Conservation (phyloP, 257 asterid species). For the Solanum lycopersicoides region DNA sequence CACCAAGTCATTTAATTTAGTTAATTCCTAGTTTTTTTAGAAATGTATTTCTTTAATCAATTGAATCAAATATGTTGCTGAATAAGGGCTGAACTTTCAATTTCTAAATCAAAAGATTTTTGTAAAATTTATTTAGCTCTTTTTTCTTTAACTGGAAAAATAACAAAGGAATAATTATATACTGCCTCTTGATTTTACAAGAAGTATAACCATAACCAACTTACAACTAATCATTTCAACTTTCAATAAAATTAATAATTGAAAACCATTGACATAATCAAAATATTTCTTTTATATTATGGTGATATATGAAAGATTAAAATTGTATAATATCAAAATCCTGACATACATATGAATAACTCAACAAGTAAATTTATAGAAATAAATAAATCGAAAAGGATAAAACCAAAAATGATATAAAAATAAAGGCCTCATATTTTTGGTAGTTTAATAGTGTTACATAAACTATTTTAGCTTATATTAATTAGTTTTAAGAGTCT, state of each 20-base stretch:
- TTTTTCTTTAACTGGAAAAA: no score
- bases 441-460: no score
- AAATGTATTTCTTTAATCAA: no score
- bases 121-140: not conserved
- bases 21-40: not conserved
- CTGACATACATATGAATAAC: not conserved
- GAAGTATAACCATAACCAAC: not conserved
- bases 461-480: no score
- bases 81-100: not conserved
- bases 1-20: not conserved
- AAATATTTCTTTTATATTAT: no score
- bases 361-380: no score
- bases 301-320: no score
- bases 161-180: not conserved
- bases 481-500: no score
- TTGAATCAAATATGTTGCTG: not conserved
- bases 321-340: not conserved
- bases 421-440: not conserved
- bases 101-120: not conserved
- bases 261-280: no score
- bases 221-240: not conserved
- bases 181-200: not conserved
- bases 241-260: no score
- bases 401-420: not conserved
- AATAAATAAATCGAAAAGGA: no score